These are phyloP conservation scores for Nicotiana rustica DNA, from an alignment of 305 asterid species.

Conservation along the genomic window DNA sequence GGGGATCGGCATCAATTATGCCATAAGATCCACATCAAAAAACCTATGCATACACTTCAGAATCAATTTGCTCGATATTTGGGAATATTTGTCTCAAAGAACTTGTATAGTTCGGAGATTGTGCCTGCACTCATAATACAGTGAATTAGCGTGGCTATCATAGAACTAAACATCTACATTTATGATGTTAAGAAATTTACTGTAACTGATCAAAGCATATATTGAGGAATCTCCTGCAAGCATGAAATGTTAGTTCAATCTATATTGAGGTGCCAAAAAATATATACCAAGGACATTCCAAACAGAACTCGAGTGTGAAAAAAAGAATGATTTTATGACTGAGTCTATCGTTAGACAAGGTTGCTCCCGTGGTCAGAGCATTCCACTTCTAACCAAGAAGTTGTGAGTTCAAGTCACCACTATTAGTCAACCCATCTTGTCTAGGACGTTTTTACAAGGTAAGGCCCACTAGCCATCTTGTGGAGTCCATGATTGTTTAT, in stretches of 20 bases:
- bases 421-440: constrained; percentile 1
- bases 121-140: constrained; percentile 63
- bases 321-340: neutral
- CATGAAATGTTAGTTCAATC: constrained; percentile 29
- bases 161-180: constrained; percentile 28
- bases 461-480: constrained; percentile 18
- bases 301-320: neutral
- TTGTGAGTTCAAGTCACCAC: constrained; percentile 15
- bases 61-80: constrained; percentile 84
- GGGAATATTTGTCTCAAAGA: constrained; percentile 75
- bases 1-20: constrained; percentile 28
- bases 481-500: neutral
- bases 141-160: neutral
- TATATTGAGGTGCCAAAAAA: neutral
- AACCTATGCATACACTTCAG: constrained; percentile 66
- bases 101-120: constrained; percentile 59
- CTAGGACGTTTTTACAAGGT: constrained; percentile 23
- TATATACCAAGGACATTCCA: neutral
- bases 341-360: neutral
- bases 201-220: neutral
- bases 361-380: constrained; percentile 10
- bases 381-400: constrained; percentile 18
- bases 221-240: neutral
- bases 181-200: neutral
- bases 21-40: constrained; percentile 36